Evolutionary conservation across 2,329 filamentous ascomycete genomes (phyloP).

Genomic region (Madurella mycetomatis): DNA sequence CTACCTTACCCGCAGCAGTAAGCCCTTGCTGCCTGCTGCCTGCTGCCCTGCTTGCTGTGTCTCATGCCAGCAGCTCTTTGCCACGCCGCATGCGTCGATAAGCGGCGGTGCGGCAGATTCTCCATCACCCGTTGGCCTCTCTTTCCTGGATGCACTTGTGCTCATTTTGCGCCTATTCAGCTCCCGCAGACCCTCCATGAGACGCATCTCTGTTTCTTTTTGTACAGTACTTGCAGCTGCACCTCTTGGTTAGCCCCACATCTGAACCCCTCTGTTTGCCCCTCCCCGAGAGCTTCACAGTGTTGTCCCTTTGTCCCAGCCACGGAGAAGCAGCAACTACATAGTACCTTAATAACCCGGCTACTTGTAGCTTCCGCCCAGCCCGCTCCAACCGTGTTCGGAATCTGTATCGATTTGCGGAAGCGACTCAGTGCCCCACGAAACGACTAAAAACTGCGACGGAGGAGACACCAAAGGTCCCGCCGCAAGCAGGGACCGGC

Average conservation of each 20-base stretch:
- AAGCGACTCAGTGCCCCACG: slow-evolving; percentile 13
- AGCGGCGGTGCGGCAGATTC: too few relatives aligned
- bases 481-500: neutral
- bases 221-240: neutral
- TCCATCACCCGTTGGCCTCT: neutral
- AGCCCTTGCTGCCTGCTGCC: too few relatives aligned
- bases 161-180: neutral
- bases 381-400: slow-evolving; percentile 17
- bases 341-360: slow-evolving; percentile 12
- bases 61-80: too few relatives aligned
- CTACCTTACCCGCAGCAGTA: too few relatives aligned
- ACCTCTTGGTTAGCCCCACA: slow-evolving; percentile 8
- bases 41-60: too few relatives aligned
- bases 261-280: slow-evolving; percentile 11
- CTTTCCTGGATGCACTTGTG: neutral
- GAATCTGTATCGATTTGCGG: slow-evolving; percentile 1
- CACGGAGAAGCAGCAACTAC: slow-evolving; percentile 15
- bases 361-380: slow-evolving; percentile 20
- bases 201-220: neutral
- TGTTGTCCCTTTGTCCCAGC: slow-evolving; percentile 11
- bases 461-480: neutral
- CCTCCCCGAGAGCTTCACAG: neutral
- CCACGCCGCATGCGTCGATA: too few relatives aligned
- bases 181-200: neutral
- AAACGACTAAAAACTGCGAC: slow-evolving; percentile 3